Percentiles rank a stretch among this genome's conserved stretches.
phyloP scores from a whole-genome alignment of 1,284 basidiomycete genomes.

The Cryptococcus amylolentus region DNA sequence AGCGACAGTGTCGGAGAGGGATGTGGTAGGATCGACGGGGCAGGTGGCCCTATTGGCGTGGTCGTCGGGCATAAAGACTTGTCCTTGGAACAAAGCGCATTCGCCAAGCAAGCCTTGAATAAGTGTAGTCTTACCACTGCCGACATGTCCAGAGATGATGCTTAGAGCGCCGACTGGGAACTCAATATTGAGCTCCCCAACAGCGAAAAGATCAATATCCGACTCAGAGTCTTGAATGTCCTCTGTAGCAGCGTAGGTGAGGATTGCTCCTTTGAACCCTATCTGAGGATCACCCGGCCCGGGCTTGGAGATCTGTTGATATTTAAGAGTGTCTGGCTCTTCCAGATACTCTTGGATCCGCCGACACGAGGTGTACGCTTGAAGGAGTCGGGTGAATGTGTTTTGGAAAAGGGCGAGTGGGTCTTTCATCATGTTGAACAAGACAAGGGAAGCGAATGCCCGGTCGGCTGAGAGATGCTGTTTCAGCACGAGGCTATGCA shows the following conservation, averaged over 20 bases:
- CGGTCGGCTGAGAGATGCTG: constrained; percentile 39
- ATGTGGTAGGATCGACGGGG: constrained; percentile 51
- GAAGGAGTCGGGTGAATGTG: constrained; percentile 51
- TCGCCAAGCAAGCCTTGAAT: constrained; percentile 58
- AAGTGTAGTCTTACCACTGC: constrained; percentile 66
- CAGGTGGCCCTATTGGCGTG: constrained; percentile 43
- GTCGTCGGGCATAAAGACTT: constrained; percentile 55
- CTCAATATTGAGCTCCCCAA: constrained; percentile 51
- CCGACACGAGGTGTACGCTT: constrained; percentile 49
- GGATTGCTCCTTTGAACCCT: constrained; percentile 54
- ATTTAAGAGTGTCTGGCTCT: constrained; percentile 58
- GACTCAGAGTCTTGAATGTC: constrained; percentile 9
- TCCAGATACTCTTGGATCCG: constrained; percentile 53
- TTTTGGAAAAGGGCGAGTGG: constrained; percentile 39
- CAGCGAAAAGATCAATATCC: constrained; percentile 45
- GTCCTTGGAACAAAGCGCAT: constrained; percentile 52
- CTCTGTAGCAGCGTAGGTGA: constrained; percentile 34
- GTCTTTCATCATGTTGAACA: constrained; percentile 55
- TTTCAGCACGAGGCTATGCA: constrained; percentile 41
- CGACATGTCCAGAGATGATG: constrained; percentile 52
- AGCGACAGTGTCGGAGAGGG: constrained; percentile 54
- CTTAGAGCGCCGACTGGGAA: constrained; percentile 50
- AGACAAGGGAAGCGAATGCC: constrained; percentile 53
- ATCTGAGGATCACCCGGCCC: constrained; percentile 48
- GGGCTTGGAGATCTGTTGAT: constrained; percentile 50